Percentiles rank a stretch among this genome's conserved stretches.
phyloP scores from a whole-genome alignment of 2,329 filamentous ascomycete genomes.

The Diplodia mutila region DNA sequence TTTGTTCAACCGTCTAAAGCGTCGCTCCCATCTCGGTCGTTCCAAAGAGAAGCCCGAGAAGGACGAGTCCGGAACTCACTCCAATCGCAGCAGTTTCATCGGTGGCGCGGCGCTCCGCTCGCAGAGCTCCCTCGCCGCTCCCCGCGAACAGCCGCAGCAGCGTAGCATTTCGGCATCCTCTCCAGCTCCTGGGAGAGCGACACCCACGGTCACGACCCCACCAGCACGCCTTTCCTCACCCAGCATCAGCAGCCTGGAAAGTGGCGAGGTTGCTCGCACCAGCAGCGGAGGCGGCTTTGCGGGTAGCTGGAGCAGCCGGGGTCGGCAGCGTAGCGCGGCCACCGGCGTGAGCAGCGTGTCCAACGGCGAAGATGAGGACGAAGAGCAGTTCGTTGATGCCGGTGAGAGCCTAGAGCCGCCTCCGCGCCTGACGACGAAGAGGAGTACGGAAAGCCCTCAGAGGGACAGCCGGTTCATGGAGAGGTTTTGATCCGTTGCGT shows the following conservation, averaged over 20 bases:
- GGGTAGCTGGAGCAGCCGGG: slow-evolving; percentile 10
- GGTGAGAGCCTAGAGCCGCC: neutral
- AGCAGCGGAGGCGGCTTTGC: neutral
- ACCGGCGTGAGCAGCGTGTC: slow-evolving; percentile 31
- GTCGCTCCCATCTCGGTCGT: slow-evolving; percentile 36
- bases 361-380: slow-evolving; percentile 29
- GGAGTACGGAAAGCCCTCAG: slow-evolving; percentile 6
- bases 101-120: slow-evolving; percentile 13
- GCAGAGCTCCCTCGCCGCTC: neutral
- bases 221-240: neutral
- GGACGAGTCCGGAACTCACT: slow-evolving; percentile 14
- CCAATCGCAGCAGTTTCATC: slow-evolving; percentile 21
- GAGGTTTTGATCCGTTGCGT: neutral
- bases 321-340: slow-evolving; percentile 8
- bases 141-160: neutral
- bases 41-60: neutral
- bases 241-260: slow-evolving; percentile 23
- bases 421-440: slow-evolving; percentile 5
- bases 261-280: neutral
- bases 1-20: slow-evolving; percentile 45
- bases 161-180: neutral
- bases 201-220: neutral
- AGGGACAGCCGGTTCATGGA: slow-evolving; percentile 21
- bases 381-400: slow-evolving; percentile 58
- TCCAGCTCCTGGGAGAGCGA: neutral